Evolutionary conservation across 371 early-diverging fungal genomes (phyloP).

Genomic region (Cokeromyces recurvatus): DNA sequence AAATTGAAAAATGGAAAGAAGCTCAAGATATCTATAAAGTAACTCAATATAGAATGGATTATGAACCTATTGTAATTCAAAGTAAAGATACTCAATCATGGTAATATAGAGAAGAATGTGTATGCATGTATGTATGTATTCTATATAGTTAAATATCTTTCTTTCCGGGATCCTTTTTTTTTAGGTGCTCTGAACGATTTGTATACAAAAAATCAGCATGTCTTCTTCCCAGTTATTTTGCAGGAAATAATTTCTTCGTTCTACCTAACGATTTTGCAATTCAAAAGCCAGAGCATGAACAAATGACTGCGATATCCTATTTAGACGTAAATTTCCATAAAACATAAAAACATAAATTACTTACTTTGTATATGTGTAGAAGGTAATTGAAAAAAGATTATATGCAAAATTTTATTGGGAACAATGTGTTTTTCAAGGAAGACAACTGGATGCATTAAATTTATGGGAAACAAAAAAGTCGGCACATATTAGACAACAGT

Average conservation of each 20-base stretch:
- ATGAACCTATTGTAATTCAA: constrained; percentile 45
- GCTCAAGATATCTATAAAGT: constrained; percentile 29
- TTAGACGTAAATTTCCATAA: constrained; percentile 31
- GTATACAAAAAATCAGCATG: constrained; percentile 38
- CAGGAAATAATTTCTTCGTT: constrained; percentile 41
- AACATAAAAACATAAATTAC: neutral
- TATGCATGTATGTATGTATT: no score
- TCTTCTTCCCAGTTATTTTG: constrained; percentile 36
- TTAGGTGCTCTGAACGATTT: constrained; percentile 47
- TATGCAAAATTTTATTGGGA: constrained; percentile 47
- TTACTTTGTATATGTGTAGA: constrained; percentile 11
- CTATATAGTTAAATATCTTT: neutral
- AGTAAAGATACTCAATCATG: constrained; percentile 41
- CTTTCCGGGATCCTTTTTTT: no score
- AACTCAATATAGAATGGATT: constrained; percentile 37
- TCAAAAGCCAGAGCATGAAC: constrained; percentile 18
- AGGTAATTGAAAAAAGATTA: constrained; percentile 40
- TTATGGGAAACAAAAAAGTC: constrained; percentile 34
- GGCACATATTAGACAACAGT: constrained; percentile 37
- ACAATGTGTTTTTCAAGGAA: constrained; percentile 42
- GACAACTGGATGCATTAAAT: constrained; percentile 40
- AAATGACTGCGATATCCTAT: constrained; percentile 22
- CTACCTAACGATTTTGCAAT: constrained; percentile 40
- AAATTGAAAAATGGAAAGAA: constrained; percentile 27
- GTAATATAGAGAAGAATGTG: constrained; percentile 13